A percentile compares a stretch with the other conserved stretches of the same genome.
These are phyloP conservation scores for Coemansia sp. DNA, from an alignment of 192 early-diverging fungal species.

Conservation along the genomic window DNA sequence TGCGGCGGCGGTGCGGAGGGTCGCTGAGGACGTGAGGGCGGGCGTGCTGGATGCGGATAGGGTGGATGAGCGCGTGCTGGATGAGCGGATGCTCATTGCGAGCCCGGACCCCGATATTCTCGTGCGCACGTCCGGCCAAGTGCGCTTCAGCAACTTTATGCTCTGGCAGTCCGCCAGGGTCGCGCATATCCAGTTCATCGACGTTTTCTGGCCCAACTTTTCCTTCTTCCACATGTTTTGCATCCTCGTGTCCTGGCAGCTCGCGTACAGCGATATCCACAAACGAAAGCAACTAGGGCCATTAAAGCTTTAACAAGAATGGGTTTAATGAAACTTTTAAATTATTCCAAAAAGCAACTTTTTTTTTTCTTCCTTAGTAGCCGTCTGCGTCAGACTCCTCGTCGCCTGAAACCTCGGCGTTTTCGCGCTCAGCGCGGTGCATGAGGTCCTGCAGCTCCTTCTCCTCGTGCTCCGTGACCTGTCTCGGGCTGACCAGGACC, in stretches of 20 bases:
- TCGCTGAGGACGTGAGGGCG: constrained; percentile 60
- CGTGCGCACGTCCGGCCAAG: constrained; percentile 94
- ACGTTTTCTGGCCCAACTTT: constrained; percentile 95
- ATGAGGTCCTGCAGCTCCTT: constrained; percentile 87
- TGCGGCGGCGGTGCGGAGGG: constrained; percentile 58
- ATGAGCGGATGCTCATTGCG: constrained; percentile 66
- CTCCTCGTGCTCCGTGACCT: constrained; percentile 91
- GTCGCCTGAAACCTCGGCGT: constrained; percentile 90
- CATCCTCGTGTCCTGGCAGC: constrained; percentile 80
- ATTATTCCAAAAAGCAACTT: neutral
- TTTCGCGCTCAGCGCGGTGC: constrained; percentile 87
- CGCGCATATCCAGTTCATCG: constrained; percentile 84
- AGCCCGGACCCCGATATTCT: constrained; percentile 77
- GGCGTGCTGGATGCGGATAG: constrained; percentile 52
- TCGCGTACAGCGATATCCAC: constrained; percentile 23
- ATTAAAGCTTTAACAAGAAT: no score
- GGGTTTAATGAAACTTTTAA: no score
- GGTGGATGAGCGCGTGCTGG: constrained; percentile 55
- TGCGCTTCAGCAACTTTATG: constrained; percentile 91
- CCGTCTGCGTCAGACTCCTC: constrained; percentile 70
- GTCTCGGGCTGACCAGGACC: constrained; percentile 90
- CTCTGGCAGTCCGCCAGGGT: constrained; percentile 78
- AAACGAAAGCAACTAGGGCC: no score
- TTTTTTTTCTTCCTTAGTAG: constrained; percentile 14
- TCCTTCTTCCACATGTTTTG: constrained; percentile 81